phyloP scores from a whole-genome alignment of 805 yeast species.

The Teunomyces barrocoloradensis region DNA sequence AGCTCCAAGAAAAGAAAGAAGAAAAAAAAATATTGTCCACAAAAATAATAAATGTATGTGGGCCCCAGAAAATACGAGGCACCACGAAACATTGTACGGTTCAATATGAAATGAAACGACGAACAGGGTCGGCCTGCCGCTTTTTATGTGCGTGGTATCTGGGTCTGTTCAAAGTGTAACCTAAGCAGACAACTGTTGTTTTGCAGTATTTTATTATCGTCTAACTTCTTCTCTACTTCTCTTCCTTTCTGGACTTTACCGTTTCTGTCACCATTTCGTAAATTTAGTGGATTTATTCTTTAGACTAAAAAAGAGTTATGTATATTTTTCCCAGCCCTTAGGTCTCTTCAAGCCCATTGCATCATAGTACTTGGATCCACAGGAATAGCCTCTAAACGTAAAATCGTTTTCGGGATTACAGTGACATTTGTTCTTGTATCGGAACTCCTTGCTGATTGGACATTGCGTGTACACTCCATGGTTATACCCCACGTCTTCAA shows the following conservation, averaged over 20 bases:
- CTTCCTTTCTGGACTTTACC: too few relatives aligned
- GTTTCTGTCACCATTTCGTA: background rate
- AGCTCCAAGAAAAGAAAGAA: background rate
- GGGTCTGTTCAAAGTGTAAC: too few relatives aligned
- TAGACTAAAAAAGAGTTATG: background rate
- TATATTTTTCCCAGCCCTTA: slow-evolving; percentile 25
- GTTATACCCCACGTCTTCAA: slow-evolving; percentile 80
- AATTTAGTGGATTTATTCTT: background rate
- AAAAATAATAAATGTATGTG: background rate
- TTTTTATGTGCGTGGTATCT: too few relatives aligned
- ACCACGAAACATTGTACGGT: background rate
- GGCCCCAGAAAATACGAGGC: background rate
- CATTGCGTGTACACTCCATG: slow-evolving; percentile 80
- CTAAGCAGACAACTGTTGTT: too few relatives aligned
- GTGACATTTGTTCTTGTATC: slow-evolving; percentile 61
- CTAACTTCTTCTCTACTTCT: too few relatives aligned
- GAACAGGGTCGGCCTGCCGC: too few relatives aligned
- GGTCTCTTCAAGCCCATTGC: slow-evolving; percentile 31
- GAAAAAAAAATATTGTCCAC: background rate
- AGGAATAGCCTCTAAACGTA: slow-evolving; percentile 53
- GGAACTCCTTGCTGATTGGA: slow-evolving; percentile 62
- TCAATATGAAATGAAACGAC: background rate
- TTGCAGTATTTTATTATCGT: too few relatives aligned
- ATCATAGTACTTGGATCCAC: slow-evolving; percentile 31
- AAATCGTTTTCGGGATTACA: slow-evolving; percentile 73